A percentile compares a stretch with the other conserved stretches of the same genome.
These are phyloP conservation scores for Coniochaeta sp. DNA, from an alignment of 2,329 filamentous ascomycete genomes.

Conservation along the genomic window DNA sequence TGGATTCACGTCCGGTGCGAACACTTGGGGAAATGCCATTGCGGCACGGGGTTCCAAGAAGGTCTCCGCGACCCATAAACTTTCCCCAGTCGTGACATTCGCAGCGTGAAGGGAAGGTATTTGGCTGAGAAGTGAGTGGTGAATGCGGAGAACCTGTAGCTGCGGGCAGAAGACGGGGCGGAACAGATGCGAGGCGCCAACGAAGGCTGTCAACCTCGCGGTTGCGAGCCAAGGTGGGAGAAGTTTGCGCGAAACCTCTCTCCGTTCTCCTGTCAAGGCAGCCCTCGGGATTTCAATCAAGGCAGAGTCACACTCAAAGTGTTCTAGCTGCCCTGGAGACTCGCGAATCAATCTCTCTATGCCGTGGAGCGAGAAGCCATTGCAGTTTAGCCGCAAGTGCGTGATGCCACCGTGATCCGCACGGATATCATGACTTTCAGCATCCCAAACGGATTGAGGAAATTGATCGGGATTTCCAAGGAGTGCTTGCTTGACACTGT, in stretches of 20 bases:
- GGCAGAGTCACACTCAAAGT: slow-evolving; percentile 43
- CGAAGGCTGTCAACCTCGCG: slow-evolving; percentile 31
- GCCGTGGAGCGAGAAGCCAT: slow-evolving; percentile 35
- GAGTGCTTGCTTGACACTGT: slow-evolving; percentile 21
- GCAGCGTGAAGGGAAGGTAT: slow-evolving; percentile 36
- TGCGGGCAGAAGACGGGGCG: slow-evolving; percentile 46
- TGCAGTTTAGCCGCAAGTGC: slow-evolving; percentile 46
- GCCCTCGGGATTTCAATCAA: slow-evolving; percentile 16
- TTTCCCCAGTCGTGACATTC: slow-evolving; percentile 25
- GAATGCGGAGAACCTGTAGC: slow-evolving; percentile 43
- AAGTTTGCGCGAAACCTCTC: neutral
- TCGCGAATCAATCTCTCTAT: slow-evolving; percentile 34
- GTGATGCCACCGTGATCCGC: slow-evolving; percentile 32
- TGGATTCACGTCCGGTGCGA: slow-evolving; percentile 49
- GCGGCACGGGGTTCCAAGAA: slow-evolving; percentile 33
- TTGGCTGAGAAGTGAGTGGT: slow-evolving; percentile 54
- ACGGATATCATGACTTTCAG: slow-evolving; percentile 16
- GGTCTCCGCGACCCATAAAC: slow-evolving; percentile 37
- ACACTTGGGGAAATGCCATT: slow-evolving; percentile 37
- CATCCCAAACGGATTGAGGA: slow-evolving; percentile 9
- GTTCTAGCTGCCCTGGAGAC: slow-evolving; percentile 39
- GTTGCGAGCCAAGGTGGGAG: slow-evolving; percentile 19
- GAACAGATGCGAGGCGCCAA: slow-evolving; percentile 39
- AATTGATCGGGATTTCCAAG: slow-evolving; percentile 12
- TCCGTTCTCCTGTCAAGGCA: slow-evolving; percentile 15